These are phyloP conservation scores for Agastache rugosa DNA, from an alignment of 257 asterid species.

Conservation along the genomic window DNA sequence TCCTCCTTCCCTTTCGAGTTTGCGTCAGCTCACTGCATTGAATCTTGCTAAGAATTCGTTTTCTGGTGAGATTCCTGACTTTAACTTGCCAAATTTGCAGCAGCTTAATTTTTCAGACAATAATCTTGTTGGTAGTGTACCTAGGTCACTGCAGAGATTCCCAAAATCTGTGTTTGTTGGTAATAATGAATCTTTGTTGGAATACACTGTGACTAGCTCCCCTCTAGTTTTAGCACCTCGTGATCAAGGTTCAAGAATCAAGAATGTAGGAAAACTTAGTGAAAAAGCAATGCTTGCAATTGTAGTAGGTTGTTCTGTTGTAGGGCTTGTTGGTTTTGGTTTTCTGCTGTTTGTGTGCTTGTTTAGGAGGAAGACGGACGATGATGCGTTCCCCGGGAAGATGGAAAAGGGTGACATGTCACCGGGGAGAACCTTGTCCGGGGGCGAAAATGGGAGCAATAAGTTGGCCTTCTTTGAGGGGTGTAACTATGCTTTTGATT, in stretches of 20 bases:
- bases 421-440: constrained; percentile 64
- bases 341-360: constrained; percentile 67
- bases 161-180: constrained; percentile 67
- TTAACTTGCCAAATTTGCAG: constrained; percentile 57
- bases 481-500: constrained; percentile 75
- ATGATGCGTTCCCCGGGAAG: constrained; percentile 54
- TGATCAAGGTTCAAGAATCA: constrained; percentile 48
- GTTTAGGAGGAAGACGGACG: constrained; percentile 47
- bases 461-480: constrained; percentile 81
- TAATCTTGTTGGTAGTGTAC: constrained; percentile 66
- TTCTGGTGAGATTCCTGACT: constrained; percentile 62
- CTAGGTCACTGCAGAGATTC: constrained; percentile 63
- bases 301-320: constrained; percentile 55
- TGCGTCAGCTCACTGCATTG: constrained; percentile 51
- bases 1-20: constrained; percentile 59
- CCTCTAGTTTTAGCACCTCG: constrained; percentile 59
- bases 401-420: constrained; percentile 71
- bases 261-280: constrained; percentile 53
- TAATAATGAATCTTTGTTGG: constrained; percentile 52
- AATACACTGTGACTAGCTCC: constrained; percentile 44
- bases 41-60: constrained; percentile 67
- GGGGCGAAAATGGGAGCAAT: constrained; percentile 63
- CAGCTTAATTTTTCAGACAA: constrained; percentile 61
- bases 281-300: constrained; percentile 65
- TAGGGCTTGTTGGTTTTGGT: constrained; percentile 64